These are phyloP conservation scores for Cercospora zeina DNA, from an alignment of 2,329 filamentous ascomycete genomes.

Conservation along the genomic window DNA sequence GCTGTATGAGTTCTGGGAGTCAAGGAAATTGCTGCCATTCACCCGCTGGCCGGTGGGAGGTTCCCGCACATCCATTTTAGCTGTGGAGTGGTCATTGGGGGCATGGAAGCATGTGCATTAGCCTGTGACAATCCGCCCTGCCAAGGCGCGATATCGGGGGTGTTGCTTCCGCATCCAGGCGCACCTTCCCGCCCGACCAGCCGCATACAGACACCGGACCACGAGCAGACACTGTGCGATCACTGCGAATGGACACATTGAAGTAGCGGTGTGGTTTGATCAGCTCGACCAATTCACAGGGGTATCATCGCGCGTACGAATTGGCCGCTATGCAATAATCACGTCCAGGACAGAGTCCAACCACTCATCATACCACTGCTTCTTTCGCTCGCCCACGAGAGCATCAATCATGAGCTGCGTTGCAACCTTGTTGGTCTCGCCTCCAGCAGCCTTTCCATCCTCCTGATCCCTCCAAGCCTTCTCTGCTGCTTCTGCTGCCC, in stretches of 20 bases:
- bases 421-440: constrained; percentile 9
- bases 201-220: background rate
- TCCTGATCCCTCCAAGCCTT: constrained; percentile 49
- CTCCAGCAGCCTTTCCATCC: constrained; percentile 32
- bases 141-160: constrained; percentile 11
- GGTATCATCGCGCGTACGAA: constrained; percentile 3
- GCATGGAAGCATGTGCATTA: constrained; percentile 5
- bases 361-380: constrained; percentile 27
- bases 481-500: constrained; percentile 48
- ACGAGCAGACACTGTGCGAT: background rate
- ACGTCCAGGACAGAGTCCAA: constrained; percentile 28
- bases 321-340: constrained; percentile 18
- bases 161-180: constrained; percentile 2
- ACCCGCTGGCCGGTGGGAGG: background rate
- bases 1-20: background rate
- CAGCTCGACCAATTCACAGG: background rate
- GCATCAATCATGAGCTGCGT: constrained; percentile 25
- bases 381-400: constrained; percentile 25
- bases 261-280: background rate
- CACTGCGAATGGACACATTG: background rate
- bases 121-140: constrained; percentile 8
- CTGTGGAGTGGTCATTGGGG: constrained; percentile 1
- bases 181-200: constrained; percentile 2
- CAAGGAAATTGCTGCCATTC: constrained; percentile 6
- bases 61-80: constrained; percentile 9